A percentile compares a stretch with the other conserved stretches of the same genome.
Evolutionary conservation across 495 filamentous ascomycete species (phyloP).

Genomic region (Tuber brumale): DNA sequence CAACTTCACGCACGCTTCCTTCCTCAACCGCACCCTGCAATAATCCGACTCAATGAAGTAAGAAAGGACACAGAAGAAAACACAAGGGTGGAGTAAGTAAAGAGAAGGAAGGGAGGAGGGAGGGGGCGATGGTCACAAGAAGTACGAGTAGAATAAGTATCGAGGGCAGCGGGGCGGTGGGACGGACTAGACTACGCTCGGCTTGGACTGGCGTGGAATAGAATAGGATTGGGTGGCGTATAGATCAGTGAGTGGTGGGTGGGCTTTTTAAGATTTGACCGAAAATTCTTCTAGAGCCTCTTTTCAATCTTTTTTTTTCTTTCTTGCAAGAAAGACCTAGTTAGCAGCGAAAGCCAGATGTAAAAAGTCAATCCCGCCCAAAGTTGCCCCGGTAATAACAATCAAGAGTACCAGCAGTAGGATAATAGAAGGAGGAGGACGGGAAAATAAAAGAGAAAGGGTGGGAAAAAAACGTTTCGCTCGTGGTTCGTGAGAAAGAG

Average conservation of each 20-base stretch:
- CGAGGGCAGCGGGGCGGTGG: constrained; percentile 32
- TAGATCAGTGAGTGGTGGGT: neutral
- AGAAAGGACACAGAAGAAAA: constrained; percentile 24
- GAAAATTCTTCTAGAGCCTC: neutral
- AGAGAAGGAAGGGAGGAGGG: constrained; percentile 13
- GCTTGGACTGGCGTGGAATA: neutral
- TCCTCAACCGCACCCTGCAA: constrained; percentile 40
- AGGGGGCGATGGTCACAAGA: constrained; percentile 23
- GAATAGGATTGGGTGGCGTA: neutral
- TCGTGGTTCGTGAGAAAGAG: neutral
- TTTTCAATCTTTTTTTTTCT: neutral
- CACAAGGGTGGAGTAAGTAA: constrained; percentile 11
- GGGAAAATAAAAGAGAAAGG: neutral
- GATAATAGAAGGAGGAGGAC: neutral
- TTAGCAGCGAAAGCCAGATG: neutral
- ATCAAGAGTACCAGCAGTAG: neutral
- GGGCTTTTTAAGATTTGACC: neutral
- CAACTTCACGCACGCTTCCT: constrained; percentile 32
- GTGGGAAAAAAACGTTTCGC: neutral
- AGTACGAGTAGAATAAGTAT: constrained; percentile 37
- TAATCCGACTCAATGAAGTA: constrained; percentile 34
- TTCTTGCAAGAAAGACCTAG: neutral
- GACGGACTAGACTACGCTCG: constrained; percentile 29
- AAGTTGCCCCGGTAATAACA: neutral
- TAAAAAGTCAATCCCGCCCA: neutral